Conservation (phyloP, 2,329 filamentous ascomycete species). For the Talaromyces piceae region DNA sequence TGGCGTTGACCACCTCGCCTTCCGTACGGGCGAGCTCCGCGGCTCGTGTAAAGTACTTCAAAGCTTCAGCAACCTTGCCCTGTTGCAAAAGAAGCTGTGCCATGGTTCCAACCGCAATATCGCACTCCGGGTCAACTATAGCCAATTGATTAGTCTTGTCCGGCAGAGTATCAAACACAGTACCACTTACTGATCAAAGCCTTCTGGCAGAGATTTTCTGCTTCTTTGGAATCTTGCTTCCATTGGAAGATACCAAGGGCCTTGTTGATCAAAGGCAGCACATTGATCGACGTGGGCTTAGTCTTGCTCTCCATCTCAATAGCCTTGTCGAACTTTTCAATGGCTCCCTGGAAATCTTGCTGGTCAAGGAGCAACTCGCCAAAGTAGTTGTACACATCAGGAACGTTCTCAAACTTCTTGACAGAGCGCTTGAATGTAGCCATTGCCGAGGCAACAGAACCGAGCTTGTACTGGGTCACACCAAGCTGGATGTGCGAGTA, state of each 20-base stretch:
- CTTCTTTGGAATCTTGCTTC: constrained; percentile 93
- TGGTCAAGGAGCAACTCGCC: constrained; percentile 95
- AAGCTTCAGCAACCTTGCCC: constrained; percentile 89
- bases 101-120: constrained; percentile 98
- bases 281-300: constrained; percentile 94
- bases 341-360: constrained; percentile 87
- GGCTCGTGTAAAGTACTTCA: constrained; percentile 94
- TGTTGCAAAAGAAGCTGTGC: constrained; percentile 95
- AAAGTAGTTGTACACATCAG: constrained; percentile 99
- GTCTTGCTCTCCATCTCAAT: constrained; percentile 96
- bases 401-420: constrained; percentile 95
- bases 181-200: constrained; percentile 77
- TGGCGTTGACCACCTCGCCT: constrained; percentile 88
- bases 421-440: constrained; percentile 95
- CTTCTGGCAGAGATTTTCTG: constrained; percentile 94
- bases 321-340: constrained; percentile 97
- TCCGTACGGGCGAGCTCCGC: constrained; percentile 92
- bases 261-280: constrained; percentile 97
- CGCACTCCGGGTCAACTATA: constrained; percentile 91
- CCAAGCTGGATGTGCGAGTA: constrained; percentile 99
- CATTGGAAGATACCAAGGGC: constrained; percentile 94
- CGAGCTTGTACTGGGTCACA: constrained; percentile 99
- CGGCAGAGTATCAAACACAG: not conserved
- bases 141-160: constrained; percentile 13
- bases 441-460: constrained; percentile 94